Evolutionary conservation across 305 asterid species (phyloP).

Genomic region (Withania somnifera): DNA sequence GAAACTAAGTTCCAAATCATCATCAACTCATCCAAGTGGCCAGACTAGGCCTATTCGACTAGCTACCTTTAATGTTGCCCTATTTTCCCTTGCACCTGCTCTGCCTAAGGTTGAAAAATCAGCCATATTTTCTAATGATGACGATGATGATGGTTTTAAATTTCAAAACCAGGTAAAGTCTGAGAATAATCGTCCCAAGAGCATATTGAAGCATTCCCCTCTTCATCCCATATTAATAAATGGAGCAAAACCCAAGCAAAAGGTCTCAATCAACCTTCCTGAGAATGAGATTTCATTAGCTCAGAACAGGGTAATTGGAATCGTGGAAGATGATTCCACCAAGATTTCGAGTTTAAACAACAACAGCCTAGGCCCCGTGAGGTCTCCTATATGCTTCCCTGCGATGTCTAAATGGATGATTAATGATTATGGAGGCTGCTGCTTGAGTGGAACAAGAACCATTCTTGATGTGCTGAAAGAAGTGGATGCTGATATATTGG

Average conservation of each 20-base stretch:
- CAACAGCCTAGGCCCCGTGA: conserved; percentile 27
- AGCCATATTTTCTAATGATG: conserved; percentile 20
- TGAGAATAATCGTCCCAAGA: conserved; percentile 26
- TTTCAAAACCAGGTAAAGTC: conserved; percentile 4
- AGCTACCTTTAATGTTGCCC: conserved; percentile 78
- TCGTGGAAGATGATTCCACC: conserved; percentile 19
- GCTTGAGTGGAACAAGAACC: conserved; percentile 30
- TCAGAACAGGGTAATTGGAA: conserved; percentile 25
- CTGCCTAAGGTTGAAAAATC: conserved; percentile 42
- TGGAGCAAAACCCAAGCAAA: conserved; percentile 30
- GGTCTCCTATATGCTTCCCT: conserved; percentile 73
- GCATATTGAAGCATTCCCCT: conserved; percentile 63
- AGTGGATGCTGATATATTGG: conserved; percentile 72
- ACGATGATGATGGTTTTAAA: not conserved
- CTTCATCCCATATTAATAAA: conserved; percentile 15
- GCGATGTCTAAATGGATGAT: conserved; percentile 42
- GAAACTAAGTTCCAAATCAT: not conserved
- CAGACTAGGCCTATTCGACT: conserved; percentile 43
- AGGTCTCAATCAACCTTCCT: conserved; percentile 72
- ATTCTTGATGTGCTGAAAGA: conserved; percentile 62
- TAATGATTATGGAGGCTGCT: conserved; percentile 11
- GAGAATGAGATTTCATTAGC: conserved; percentile 74
- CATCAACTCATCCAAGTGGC: conserved; percentile 1
- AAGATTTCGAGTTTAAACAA: conserved; percentile 8
- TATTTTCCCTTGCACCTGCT: conserved; percentile 89